phyloP scores from a whole-genome alignment of 495 filamentous ascomycete species.

The Oleoguttula mirabilis region DNA sequence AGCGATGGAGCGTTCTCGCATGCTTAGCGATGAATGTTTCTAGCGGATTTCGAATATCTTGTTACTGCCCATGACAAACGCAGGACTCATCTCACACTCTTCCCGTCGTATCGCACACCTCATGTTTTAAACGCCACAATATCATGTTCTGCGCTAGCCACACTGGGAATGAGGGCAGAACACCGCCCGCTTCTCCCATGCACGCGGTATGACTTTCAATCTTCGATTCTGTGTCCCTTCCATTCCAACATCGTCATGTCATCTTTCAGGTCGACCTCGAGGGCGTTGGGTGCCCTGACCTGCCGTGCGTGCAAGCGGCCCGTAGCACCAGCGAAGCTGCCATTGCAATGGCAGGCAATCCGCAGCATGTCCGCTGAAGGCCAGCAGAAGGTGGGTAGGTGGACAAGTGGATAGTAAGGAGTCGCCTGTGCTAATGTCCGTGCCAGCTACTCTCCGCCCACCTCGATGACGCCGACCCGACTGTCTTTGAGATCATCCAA shows the following conservation, averaged over 20 bases:
- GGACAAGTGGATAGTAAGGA: neutral
- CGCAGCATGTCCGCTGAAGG: conserved; percentile 37
- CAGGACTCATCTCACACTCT: no score
- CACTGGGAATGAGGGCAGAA: no score
- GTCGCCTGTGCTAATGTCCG: conserved; percentile 5
- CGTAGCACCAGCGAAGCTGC: neutral
- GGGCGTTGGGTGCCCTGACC: conserved; percentile 1
- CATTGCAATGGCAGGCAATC: conserved; percentile 4
- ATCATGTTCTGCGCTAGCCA: no score
- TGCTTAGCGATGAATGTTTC: no score
- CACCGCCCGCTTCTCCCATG: no score
- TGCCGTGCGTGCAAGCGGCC: conserved; percentile 18
- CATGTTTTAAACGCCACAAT: no score
- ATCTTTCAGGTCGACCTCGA: conserved; percentile 1
- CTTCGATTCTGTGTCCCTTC: neutral
- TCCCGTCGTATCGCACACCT: no score
- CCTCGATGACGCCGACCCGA: conserved; percentile 75
- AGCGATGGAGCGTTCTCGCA: no score
- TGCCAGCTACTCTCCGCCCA: conserved; percentile 63
- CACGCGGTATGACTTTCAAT: no score
- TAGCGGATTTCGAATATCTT: no score
- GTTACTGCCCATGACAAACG: no score
- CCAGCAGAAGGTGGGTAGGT: conserved; percentile 48
- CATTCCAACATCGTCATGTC: conserved; percentile 6
- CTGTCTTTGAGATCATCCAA: conserved; percentile 75